phyloP scores from a whole-genome alignment of 345 rosid genomes.

The Schrenkiella parvula region DNA sequence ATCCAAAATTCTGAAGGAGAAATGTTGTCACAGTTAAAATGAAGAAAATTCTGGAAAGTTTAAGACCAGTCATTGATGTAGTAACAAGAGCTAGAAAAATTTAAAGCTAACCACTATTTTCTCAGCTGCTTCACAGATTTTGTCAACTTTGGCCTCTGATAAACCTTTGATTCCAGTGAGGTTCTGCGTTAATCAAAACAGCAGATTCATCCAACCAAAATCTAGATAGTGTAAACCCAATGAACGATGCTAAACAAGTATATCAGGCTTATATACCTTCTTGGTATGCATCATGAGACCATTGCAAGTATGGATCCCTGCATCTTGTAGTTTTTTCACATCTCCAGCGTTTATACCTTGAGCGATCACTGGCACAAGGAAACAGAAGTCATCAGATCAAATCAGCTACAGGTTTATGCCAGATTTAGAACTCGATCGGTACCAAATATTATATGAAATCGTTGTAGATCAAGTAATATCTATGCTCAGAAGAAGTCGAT shows the following conservation, averaged over 20 bases:
- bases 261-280: conserved; percentile 49
- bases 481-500: neutral
- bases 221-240: neutral
- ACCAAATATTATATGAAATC: neutral
- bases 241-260: neutral
- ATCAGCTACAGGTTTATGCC: neutral
- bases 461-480: neutral
- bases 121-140: conserved; percentile 97
- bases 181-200: conserved; percentile 38
- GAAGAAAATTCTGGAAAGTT: neutral
- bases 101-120: conserved; percentile 75
- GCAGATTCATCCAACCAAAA: neutral
- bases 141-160: conserved; percentile 95
- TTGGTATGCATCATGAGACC: conserved; percentile 98
- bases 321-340: conserved; percentile 88
- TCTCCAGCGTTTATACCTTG: conserved; percentile 95
- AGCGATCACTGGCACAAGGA: conserved; percentile 46
- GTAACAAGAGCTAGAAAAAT: neutral
- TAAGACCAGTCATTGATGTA: neutral
- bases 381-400: neutral
- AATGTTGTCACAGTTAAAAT: neutral
- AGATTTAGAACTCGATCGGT: neutral
- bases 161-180: conserved; percentile 92
- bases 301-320: conserved; percentile 93
- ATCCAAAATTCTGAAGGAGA: conserved; percentile 66